Conservation (phyloP, 495 filamentous ascomycete genomes). For the Evernia prunastri region DNA sequence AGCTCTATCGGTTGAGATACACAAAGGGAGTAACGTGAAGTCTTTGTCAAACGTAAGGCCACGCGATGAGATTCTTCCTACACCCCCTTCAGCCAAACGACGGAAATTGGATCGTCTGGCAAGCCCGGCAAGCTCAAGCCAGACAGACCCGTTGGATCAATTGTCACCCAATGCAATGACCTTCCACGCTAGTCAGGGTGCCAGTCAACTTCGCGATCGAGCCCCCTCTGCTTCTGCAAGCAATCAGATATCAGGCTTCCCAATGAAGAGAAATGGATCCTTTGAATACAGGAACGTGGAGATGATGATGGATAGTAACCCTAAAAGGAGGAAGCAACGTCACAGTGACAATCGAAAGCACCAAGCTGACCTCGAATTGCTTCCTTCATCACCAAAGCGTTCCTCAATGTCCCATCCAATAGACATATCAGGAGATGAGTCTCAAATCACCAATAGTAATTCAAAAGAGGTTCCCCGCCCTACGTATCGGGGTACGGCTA, state of each 20-base stretch:
- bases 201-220: not conserved
- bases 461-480: not conserved
- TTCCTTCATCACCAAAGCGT: conserved; percentile 4
- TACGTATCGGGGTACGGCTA: conserved; percentile 1
- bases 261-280: conserved; percentile 3
- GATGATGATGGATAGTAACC: conserved; percentile 18
- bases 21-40: conserved; percentile 17
- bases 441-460: not conserved
- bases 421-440: conserved; percentile 16
- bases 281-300: conserved; percentile 19
- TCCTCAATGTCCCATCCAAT: conserved; percentile 9
- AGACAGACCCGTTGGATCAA: conserved; percentile 14
- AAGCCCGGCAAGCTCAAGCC: conserved; percentile 9
- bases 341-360: conserved; percentile 1
- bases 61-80: not conserved
- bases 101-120: conserved; percentile 14
- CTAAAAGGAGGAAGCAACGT: conserved; percentile 12
- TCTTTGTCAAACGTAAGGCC: not conserved
- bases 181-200: conserved; percentile 5
- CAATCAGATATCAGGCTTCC: conserved; percentile 8
- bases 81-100: conserved; percentile 16
- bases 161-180: conserved; percentile 3
- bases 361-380: not conserved
- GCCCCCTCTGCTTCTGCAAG: conserved; percentile 8
- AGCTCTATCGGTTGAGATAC: conserved; percentile 7